phyloP scores from a whole-genome alignment of 441 rosid species.

The Erodium trifolium region DNA sequence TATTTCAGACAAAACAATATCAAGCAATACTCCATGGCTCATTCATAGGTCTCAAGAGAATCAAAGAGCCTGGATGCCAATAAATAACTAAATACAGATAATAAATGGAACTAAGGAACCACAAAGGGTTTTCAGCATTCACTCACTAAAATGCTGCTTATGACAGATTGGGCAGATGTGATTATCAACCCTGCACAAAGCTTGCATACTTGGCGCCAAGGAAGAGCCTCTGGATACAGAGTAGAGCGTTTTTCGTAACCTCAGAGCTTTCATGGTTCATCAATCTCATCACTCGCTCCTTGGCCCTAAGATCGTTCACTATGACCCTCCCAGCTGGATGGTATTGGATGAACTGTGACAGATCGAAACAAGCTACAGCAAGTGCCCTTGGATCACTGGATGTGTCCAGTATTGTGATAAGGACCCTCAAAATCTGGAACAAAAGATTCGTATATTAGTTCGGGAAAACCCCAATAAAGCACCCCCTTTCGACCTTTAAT shows the following conservation, averaged over 20 bases:
- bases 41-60: neutral
- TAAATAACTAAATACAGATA: neutral
- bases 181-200: slow-evolving; percentile 52
- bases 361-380: slow-evolving; percentile 87
- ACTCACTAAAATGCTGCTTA: neutral
- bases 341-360: slow-evolving; percentile 86
- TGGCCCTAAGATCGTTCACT: slow-evolving; percentile 84
- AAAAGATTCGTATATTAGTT: too few species aligned
- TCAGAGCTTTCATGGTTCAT: slow-evolving; percentile 86
- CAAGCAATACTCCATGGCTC: neutral
- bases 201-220: slow-evolving; percentile 93
- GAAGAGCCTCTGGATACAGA: slow-evolving; percentile 95
- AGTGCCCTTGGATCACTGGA: slow-evolving; percentile 78
- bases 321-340: slow-evolving; percentile 92
- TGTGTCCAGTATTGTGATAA: slow-evolving; percentile 79
- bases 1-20: neutral
- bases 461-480: too few species aligned
- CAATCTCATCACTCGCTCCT: slow-evolving; percentile 92
- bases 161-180: neutral
- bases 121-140: neutral
- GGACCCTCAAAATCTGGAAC: slow-evolving; percentile 83
- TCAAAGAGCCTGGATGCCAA: neutral
- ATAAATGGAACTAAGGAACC: neutral
- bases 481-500: too few species aligned
- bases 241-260: slow-evolving; percentile 83